A percentile compares a stretch with the other conserved stretches of the same genome.
Evolutionary conservation across 371 early-diverging fungal species (phyloP).

Genomic region (Rhizomucor miehei): DNA sequence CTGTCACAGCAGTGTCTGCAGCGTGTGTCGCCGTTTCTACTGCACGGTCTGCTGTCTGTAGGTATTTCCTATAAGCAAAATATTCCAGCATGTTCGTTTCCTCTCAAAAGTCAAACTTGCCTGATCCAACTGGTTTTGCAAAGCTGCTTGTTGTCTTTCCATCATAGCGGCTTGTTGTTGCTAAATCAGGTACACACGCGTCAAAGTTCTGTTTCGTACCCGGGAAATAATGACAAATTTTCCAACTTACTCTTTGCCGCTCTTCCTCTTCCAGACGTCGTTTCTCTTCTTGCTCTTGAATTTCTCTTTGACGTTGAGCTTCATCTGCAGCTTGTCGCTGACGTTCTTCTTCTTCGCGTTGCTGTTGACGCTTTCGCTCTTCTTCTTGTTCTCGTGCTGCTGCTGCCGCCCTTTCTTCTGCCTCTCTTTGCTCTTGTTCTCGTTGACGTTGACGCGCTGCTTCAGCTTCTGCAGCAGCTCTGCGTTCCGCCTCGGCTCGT

Average conservation of each 20-base stretch:
- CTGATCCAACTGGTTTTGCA: slow-evolving; percentile 11
- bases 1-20: slow-evolving; percentile 23
- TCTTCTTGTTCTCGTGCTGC: background rate
- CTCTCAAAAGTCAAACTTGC: no score
- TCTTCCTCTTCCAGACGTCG: slow-evolving; percentile 20
- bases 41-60: slow-evolving; percentile 35
- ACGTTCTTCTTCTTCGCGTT: slow-evolving; percentile 1
- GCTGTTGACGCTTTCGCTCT: slow-evolving; percentile 1
- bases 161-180: background rate
- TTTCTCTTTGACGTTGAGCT: slow-evolving; percentile 13
- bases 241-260: slow-evolving; percentile 13
- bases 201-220: slow-evolving; percentile 7
- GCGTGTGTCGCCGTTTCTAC: slow-evolving; percentile 26
- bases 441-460: slow-evolving; percentile 9
- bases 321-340: slow-evolving; percentile 3
- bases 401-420: slow-evolving; percentile 12
- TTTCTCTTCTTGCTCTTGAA: slow-evolving; percentile 25
- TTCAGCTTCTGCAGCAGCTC: slow-evolving; percentile 25
- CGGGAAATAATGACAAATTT: slow-evolving; percentile 10
- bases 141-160: slow-evolving; percentile 8
- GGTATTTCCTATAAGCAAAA: no score
- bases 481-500: slow-evolving; percentile 26
- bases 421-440: slow-evolving; percentile 12
- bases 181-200: background rate
- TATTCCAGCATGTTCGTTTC: no score